These are phyloP conservation scores for Saturnispora diversa DNA, from an alignment of 805 yeast species.

Conservation along the genomic window DNA sequence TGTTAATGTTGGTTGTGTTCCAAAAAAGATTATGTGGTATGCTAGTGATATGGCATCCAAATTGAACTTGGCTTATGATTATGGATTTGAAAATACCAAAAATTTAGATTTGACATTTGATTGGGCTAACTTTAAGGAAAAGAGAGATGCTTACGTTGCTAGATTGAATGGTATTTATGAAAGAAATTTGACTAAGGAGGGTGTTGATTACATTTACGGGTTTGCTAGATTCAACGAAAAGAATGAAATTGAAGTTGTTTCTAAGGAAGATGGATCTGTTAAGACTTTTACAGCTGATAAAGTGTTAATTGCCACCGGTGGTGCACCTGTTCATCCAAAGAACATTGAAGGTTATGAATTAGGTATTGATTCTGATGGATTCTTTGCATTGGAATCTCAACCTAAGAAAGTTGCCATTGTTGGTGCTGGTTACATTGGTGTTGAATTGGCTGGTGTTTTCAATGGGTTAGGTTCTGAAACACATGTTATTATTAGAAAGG, in stretches of 20 bases:
- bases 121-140: conserved; percentile 74
- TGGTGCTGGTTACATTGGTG: conserved; percentile 97
- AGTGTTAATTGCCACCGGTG: conserved; percentile 89
- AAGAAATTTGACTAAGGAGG: conserved; percentile 77
- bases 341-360: conserved; percentile 70
- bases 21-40: conserved; percentile 98
- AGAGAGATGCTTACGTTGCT: conserved; percentile 85
- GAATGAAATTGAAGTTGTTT: conserved; percentile 72
- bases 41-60: conserved; percentile 84
- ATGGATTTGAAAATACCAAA: conserved; percentile 60
- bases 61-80: conserved; percentile 65
- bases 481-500: conserved; percentile 83
- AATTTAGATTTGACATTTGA: conserved; percentile 84
- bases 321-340: conserved; percentile 65
- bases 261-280: conserved; percentile 50
- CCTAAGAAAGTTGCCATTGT: conserved; percentile 91
- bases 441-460: conserved; percentile 93
- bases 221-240: conserved; percentile 68
- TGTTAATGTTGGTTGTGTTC: conserved; percentile 99
- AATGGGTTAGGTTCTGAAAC: conserved; percentile 80
- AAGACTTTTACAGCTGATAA: conserved; percentile 66
- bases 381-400: conserved; percentile 70
- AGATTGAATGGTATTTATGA: conserved; percentile 92
- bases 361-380: conserved; percentile 87
- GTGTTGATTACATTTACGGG: conserved; percentile 81